Percentiles rank a stretch among this genome's conserved stretches.
These are phyloP conservation scores for Rhododendron simsii DNA, from an alignment of 148 eudicot species.

Conservation along the genomic window DNA sequence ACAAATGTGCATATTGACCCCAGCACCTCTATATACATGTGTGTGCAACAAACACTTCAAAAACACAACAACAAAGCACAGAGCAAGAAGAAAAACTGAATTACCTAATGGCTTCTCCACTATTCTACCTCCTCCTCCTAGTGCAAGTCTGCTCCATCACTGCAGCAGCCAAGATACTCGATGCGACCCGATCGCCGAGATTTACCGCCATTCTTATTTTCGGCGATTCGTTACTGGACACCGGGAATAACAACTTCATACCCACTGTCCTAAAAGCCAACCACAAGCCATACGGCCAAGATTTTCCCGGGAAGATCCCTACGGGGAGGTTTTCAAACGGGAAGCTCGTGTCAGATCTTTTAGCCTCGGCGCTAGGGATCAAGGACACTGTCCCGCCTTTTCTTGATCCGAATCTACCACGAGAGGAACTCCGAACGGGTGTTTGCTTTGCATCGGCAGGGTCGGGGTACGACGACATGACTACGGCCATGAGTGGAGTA, in stretches of 20 bases:
- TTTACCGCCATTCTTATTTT: conserved; percentile 47
- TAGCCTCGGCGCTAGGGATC: conserved; percentile 35
- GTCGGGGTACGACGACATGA: conserved; percentile 40
- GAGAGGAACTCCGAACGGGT: conserved; percentile 31
- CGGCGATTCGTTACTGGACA: conserved; percentile 50
- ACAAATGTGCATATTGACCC: too few species aligned
- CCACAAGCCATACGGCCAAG: conserved; percentile 47
- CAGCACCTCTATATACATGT: too few species aligned
- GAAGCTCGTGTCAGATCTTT: conserved; percentile 39
- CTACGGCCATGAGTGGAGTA: conserved; percentile 5
- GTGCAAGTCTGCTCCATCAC: neutral
- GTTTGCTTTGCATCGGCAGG: conserved; percentile 53
- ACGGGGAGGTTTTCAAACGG: conserved; percentile 56
- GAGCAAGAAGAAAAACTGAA: neutral
- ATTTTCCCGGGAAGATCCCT: conserved; percentile 31
- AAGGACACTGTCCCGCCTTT: conserved; percentile 40
- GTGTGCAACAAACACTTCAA: too few species aligned
- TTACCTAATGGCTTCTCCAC: neutral
- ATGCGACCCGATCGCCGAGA: neutral
- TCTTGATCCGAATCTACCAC: conserved; percentile 25
- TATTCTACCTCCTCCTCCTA: neutral
- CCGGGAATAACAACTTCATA: conserved; percentile 51
- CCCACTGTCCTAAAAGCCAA: conserved; percentile 29
- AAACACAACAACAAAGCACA: too few species aligned
- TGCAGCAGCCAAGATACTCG: neutral